Evolutionary conservation across 306 rosid species (phyloP).

Genomic region (Dryas octopetala): DNA sequence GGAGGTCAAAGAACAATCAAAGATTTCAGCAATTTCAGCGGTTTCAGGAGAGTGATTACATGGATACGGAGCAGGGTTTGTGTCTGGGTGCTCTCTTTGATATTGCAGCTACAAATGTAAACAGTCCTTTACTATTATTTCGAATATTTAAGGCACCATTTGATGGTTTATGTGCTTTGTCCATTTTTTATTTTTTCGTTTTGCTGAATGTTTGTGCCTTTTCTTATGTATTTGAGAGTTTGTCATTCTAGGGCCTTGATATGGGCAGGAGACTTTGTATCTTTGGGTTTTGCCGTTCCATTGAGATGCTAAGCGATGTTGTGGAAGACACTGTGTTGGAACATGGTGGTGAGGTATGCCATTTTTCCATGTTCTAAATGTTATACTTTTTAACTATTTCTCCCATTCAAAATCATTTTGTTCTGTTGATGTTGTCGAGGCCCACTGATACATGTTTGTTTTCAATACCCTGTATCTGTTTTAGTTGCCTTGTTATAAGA

Average conservation of each 20-base stretch:
- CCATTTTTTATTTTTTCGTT: not conserved
- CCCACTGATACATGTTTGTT: not conserved
- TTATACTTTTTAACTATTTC: not conserved
- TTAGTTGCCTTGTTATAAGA: not conserved
- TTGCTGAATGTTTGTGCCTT: not conserved
- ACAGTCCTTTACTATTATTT: constrained; percentile 19
- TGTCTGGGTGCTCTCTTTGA: constrained; percentile 94
- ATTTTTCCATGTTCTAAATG: constrained; percentile 6
- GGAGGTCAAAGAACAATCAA: constrained; percentile 50
- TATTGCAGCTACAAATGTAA: constrained; percentile 94
- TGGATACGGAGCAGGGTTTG: constrained; percentile 86
- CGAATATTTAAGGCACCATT: not conserved
- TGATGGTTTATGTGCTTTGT: not conserved
- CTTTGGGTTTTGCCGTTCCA: constrained; percentile 91
- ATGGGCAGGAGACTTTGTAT: constrained; percentile 87
- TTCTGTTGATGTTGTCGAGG: not conserved
- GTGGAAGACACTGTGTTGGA: constrained; percentile 93
- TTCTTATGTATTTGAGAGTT: constrained; percentile 19
- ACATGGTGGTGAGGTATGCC: constrained; percentile 93
- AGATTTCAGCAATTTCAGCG: constrained; percentile 62
- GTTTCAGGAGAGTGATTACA: constrained; percentile 82
- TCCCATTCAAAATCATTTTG: not conserved
- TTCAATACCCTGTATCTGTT: not conserved
- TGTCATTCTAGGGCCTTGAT: constrained; percentile 77
- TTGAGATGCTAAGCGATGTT: constrained; percentile 97